Evolutionary conservation across 257 asterid species (phyloP).

Genomic region (Nicotiana benthamiana): DNA sequence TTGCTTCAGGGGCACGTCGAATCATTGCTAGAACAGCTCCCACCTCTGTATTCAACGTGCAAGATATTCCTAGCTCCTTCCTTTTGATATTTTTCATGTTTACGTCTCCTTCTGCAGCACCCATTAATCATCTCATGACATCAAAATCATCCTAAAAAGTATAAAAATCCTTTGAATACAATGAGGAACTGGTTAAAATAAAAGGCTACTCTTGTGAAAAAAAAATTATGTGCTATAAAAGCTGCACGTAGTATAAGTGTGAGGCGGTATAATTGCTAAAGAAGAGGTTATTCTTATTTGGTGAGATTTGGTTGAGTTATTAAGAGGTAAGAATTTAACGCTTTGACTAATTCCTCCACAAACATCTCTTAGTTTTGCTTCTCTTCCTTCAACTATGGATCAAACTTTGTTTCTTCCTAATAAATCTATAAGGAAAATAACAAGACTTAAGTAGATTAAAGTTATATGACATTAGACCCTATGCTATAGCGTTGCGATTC

Average conservation of each 20-base stretch:
- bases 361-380: conserved; percentile 11
- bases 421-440: background rate
- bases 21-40: conserved; percentile 82
- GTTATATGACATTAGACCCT: background rate
- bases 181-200: background rate
- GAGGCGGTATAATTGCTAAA: conserved; percentile 25
- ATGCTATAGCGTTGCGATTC: background rate
- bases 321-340: background rate
- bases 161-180: too few species aligned
- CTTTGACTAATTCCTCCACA: conserved; percentile 32
- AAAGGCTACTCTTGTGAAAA: background rate
- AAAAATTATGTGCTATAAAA: background rate
- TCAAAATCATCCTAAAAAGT: too few species aligned
- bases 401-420: background rate
- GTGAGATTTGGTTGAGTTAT: background rate
- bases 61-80: conserved; percentile 71
- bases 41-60: conserved; percentile 87
- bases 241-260: background rate
- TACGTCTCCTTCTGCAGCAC: conserved; percentile 32
- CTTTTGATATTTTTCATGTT: conserved; percentile 34
- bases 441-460: background rate
- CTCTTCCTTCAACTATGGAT: conserved; percentile 5
- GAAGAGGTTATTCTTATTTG: conserved; percentile 18
- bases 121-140: conserved; percentile 17
- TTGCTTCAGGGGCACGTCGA: conserved; percentile 53